Evolutionary conservation across 768 basidiomycete species (phyloP), one percentile per base, ranked within the genome.

Genomic region (Naganishia vaughanmartiniae): DNA sequence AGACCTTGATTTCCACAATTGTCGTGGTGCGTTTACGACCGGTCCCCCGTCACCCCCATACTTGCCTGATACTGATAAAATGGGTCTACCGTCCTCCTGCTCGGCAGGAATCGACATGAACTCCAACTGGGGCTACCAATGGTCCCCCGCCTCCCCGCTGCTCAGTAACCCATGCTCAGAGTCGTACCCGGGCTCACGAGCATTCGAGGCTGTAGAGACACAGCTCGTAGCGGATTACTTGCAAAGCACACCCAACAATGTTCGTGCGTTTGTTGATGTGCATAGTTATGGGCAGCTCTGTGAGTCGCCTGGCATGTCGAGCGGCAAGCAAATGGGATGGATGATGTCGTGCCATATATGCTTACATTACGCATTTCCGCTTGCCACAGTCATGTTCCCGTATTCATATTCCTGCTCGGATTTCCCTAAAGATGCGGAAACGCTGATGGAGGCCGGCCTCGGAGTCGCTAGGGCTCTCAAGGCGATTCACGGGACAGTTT

Each of bases 221-320:
- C 87, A 87, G 80, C 89, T 87, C 71, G 85, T 93, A 69, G 88
- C 89, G 4, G 87, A 88, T 74, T 90, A 87, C 78, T 82, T 90
- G 66, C 82, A 57, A 42, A 36, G 67, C 17, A 57, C 54, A 15
- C 48, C 39, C 14, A 57, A 54, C 42, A 73, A 77, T 14, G 81
- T 90, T 19, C 83, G 85, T 24, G 88, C 84, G 1, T 92, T 90
- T 79, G 70, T 92, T 36, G 90, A 92, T 80, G 77, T 92, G 63
- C 84, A 92, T 73, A 89, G 88, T 74, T 93, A 91, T 75, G 91
- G 91, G 0, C 90, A 92, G 77, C 89, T 91, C 85, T 78, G 90
- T 91, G 74, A 69, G 89, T 84, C 21, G 42, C 46, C 10, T 46
- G 9, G 39, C n/a, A n/a, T n/a, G n/a, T n/a, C n/a, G n/a, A n/a